Conservation (phyloP, 1,284 basidiomycete genomes). For the Naganishia sp. region DNA sequence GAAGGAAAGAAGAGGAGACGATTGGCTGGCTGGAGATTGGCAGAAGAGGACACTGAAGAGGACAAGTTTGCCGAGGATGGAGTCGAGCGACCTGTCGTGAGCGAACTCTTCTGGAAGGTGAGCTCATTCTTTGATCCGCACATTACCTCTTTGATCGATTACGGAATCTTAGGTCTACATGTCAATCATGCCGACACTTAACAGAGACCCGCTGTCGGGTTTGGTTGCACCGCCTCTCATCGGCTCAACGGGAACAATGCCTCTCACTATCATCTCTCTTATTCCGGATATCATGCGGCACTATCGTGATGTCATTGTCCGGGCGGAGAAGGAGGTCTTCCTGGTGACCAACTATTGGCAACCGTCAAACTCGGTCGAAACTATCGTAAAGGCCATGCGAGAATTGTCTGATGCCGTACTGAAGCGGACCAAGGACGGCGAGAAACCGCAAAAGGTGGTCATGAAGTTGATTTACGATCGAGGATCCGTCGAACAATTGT, state of each 20-base stretch:
- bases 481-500: constrained; percentile 61
- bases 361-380: constrained; percentile 59
- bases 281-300: constrained; percentile 66
- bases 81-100: constrained; percentile 38
- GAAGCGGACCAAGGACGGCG: constrained; percentile 16
- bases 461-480: constrained; percentile 68
- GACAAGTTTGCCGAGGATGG: constrained; percentile 44
- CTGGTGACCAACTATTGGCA: constrained; percentile 65
- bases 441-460: constrained; percentile 56
- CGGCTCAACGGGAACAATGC: constrained; percentile 61
- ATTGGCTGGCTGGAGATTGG: constrained; percentile 51
- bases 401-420: constrained; percentile 53
- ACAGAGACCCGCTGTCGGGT: constrained; percentile 59
- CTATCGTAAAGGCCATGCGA: constrained; percentile 60
- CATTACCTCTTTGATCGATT: neutral
- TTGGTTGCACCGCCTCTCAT: constrained; percentile 61
- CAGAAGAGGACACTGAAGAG: constrained; percentile 42
- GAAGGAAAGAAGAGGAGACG: constrained; percentile 41
- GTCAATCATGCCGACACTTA: constrained; percentile 59
- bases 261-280: constrained; percentile 56
- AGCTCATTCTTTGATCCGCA: constrained; percentile 5
- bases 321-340: constrained; percentile 62
- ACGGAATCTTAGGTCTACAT: constrained; percentile 57
- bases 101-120: constrained; percentile 52
- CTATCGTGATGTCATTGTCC: constrained; percentile 59